A percentile compares a stretch with the other conserved stretches of the same genome.
Conservation (phyloP, 768 basidiomycete genomes). For the Porpolomopsis calyptriformis region DNA sequence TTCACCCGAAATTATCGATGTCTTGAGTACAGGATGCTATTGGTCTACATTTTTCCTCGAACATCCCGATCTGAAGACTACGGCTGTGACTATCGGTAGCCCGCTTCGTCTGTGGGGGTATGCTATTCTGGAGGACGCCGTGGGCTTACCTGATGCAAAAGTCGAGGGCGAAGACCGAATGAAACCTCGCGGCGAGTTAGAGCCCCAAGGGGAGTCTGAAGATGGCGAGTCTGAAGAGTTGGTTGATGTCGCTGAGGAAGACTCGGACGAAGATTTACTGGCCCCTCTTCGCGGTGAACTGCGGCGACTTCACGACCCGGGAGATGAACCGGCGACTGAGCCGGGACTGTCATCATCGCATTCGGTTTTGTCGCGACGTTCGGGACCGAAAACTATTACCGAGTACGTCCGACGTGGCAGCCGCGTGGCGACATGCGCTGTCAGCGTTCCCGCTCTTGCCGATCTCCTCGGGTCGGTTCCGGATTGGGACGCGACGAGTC, state of each 20-base stretch:
- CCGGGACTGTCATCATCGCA: slow-evolving; percentile 27
- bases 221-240: slow-evolving; percentile 49
- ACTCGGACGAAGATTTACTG: slow-evolving; percentile 46
- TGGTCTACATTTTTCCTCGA: slow-evolving; percentile 74
- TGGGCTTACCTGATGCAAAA: slow-evolving; percentile 42
- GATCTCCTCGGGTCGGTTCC: slow-evolving; percentile 36
- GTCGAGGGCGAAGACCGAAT: slow-evolving; percentile 19
- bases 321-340: slow-evolving; percentile 22
- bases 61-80: slow-evolving; percentile 63
- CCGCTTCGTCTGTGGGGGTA: slow-evolving; percentile 58
- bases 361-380: slow-evolving; percentile 14
- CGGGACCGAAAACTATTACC: slow-evolving; percentile 19
- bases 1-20: slow-evolving; percentile 47
- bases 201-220: slow-evolving; percentile 19
- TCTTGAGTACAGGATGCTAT: slow-evolving; percentile 49
- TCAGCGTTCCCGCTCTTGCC: slow-evolving; percentile 39
- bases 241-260: slow-evolving; percentile 57
- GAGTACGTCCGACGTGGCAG: slow-evolving; percentile 67
- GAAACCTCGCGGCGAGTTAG: slow-evolving; percentile 4
- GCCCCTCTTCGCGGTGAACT: slow-evolving; percentile 63
- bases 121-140: slow-evolving; percentile 53
- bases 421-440: slow-evolving; percentile 47
- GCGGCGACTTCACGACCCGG: slow-evolving; percentile 41
- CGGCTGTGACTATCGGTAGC: slow-evolving; percentile 49
- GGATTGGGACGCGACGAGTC: slow-evolving; percentile 21